A percentile compares a stretch with the other conserved stretches of the same genome.
These are phyloP conservation scores for Chaetomium cochliodes DNA, from an alignment of 495 filamentous ascomycete genomes.

Conservation along the genomic window DNA sequence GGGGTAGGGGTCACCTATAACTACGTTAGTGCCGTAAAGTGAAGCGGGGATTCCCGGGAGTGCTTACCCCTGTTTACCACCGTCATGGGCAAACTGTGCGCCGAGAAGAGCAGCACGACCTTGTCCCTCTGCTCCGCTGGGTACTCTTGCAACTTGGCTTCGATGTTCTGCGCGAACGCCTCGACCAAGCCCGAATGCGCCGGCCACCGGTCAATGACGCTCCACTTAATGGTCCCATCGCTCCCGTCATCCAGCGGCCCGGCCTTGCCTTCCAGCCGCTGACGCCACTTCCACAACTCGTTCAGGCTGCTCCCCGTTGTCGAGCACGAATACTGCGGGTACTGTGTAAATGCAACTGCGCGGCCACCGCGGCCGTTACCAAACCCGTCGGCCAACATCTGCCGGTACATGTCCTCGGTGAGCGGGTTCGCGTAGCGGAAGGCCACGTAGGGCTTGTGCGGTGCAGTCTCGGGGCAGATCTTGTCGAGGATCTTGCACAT, in stretches of 20 bases:
- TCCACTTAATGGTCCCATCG: conserved; percentile 82
- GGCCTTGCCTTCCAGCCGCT: conserved; percentile 77
- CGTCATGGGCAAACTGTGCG: conserved; percentile 93
- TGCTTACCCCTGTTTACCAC: conserved; percentile 82
- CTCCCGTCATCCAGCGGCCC: conserved; percentile 41
- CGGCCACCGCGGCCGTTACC: conserved; percentile 80
- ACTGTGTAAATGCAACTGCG: conserved; percentile 96
- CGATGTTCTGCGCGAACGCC: conserved; percentile 87
- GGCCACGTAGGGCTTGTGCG: conserved; percentile 98
- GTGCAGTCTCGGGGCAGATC: conserved; percentile 86
- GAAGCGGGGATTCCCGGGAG: not conserved
- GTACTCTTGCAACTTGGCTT: conserved; percentile 76
- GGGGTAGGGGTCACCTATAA: conserved; percentile 84
- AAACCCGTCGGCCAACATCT: conserved; percentile 83
- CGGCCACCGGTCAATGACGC: conserved; percentile 97
- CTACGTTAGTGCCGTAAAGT: conserved; percentile 7
- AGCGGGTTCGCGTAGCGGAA: conserved; percentile 94
- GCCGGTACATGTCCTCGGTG: conserved; percentile 87
- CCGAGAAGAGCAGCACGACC: conserved; percentile 89
- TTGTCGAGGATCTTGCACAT: conserved; percentile 96
- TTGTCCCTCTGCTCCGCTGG: conserved; percentile 71
- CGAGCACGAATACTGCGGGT: conserved; percentile 98
- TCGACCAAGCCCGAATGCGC: conserved; percentile 85
- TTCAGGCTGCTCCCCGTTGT: conserved; percentile 96
- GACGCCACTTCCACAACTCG: conserved; percentile 95